Base-by-base conservation (phyloP, 78 protist genomes). In the Polysphondylium violaceum region DNA sequence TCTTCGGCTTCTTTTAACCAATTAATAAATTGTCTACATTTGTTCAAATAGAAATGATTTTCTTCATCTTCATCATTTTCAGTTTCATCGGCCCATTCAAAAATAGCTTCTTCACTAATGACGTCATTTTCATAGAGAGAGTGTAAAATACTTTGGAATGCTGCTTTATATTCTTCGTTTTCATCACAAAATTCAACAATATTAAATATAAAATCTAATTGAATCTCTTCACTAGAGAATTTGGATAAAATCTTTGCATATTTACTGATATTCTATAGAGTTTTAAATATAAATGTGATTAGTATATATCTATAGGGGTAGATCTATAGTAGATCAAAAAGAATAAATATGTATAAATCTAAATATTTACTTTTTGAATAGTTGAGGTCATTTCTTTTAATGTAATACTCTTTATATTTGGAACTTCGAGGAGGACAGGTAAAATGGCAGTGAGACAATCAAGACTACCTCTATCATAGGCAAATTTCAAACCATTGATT, bases 401-500 rank as follows among this genome's bases (percentile, higher is more conserved):
- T 36, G 86, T n/a, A 2, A 55, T 35, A 2, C 59, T 29, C 3
- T 40, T 16, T 3, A 25, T 61, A 40, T 76, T 58, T 59, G 75
- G 25, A 31, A 38, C 55, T 21, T 74, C 89, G 0, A 90, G 38
- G 7, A 90, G 11, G 0, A 60, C 71, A 2, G 59, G 86, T 33
- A 86, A 31, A 4, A 53, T 3, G 12, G 88, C 64, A 4, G 69
- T 9, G 2, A 51, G 17, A 58, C 94, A 92, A 67, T 95, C 95
- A 17, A 83, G 69, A 33, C 81, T 74, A 68, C 76, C 56, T 64
- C 55, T 60, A 86, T 87, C 83, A 36, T 73, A 76, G 29, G 94
- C 97, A 76, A 77, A 95, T 86, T 93, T 95, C 60, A 77, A 74
- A 61, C 88, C 91, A 61, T 95, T 95, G 27, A 95, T 68, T 68